phyloP scores from a whole-genome alignment of 345 rosid species.

The Gossypium sturtianum region DNA sequence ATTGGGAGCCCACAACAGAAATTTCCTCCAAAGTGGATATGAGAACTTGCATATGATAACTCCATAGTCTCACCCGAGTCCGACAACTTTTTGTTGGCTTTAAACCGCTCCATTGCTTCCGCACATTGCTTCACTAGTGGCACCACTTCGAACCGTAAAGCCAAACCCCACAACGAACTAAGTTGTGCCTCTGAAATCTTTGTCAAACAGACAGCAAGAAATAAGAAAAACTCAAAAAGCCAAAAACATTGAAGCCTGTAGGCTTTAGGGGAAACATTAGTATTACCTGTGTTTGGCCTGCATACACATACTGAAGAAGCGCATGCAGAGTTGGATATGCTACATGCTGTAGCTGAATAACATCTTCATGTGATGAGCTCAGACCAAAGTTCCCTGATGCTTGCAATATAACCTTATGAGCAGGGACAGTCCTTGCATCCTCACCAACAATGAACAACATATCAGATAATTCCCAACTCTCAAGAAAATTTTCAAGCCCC shows the following conservation, averaged over 20 bases:
- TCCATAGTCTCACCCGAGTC: conserved; percentile 50
- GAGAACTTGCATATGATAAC: conserved; percentile 50
- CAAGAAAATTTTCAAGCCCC: conserved; percentile 82
- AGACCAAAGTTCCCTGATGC: conserved; percentile 64
- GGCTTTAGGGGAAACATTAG: not conserved
- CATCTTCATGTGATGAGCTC: conserved; percentile 40
- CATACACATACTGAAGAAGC: conserved; percentile 74
- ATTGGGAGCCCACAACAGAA: conserved; percentile 69
- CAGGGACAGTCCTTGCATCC: conserved; percentile 66
- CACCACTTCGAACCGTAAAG: conserved; percentile 60
- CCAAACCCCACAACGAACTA: conserved; percentile 45
- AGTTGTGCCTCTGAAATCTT: conserved; percentile 77
- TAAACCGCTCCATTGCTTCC: conserved; percentile 51
- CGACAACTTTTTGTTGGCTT: conserved; percentile 45
- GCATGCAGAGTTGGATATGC: conserved; percentile 60
- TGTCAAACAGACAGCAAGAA: conserved; percentile 14
- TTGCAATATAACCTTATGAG: conserved; percentile 82
- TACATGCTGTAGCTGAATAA: conserved; percentile 43
- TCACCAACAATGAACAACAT: conserved; percentile 58
- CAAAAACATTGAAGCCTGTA: not conserved
- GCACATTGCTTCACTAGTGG: conserved; percentile 74
- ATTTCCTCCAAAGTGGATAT: conserved; percentile 34
- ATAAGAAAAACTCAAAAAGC: not conserved
- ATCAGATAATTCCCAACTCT: conserved; percentile 79
- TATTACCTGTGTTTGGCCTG: conserved; percentile 69